Evolutionary conservation across 192 early-diverging fungal species (phyloP).

Genomic region (Entomortierella lignicola): DNA sequence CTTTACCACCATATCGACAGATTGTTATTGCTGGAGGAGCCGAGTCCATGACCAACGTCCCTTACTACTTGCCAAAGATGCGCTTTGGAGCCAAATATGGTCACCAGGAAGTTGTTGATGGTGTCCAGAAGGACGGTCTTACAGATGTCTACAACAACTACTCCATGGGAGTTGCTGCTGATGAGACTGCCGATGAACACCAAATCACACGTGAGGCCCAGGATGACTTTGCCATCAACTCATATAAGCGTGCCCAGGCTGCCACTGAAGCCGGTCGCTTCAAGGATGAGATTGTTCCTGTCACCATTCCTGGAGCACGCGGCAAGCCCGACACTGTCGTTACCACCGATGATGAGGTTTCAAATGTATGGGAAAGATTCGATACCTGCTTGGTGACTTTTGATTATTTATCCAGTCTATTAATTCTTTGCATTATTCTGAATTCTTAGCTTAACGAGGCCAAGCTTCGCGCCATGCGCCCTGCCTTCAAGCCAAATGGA

Average conservation of each 20-base stretch:
- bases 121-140: slow-evolving; percentile 79
- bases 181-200: slow-evolving; percentile 83
- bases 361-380: slow-evolving; percentile 54
- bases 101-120: slow-evolving; percentile 76
- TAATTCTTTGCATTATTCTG: neutral
- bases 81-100: slow-evolving; percentile 85
- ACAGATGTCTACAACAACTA: slow-evolving; percentile 80
- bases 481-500: slow-evolving; percentile 84
- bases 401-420: neutral
- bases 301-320: slow-evolving; percentile 74
- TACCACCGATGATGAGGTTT: slow-evolving; percentile 70
- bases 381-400: no score
- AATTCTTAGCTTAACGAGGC: slow-evolving; percentile 71
- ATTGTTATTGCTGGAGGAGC: slow-evolving; percentile 79
- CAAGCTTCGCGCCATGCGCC: slow-evolving; percentile 89
- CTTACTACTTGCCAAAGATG: slow-evolving; percentile 83
- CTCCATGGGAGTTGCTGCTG: slow-evolving; percentile 85
- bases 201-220: slow-evolving; percentile 84
- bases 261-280: slow-evolving; percentile 70
- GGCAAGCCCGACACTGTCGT: slow-evolving; percentile 74
- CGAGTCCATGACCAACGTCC: slow-evolving; percentile 88
- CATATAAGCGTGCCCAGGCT: slow-evolving; percentile 81
- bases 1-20: no score
- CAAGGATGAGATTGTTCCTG: slow-evolving; percentile 76
- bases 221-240: slow-evolving; percentile 79